A percentile compares a stretch with the other conserved stretches of the same genome.
Conservation (phyloP, 176 grass and related monocot genomes). For the Carex pumila region DNA sequence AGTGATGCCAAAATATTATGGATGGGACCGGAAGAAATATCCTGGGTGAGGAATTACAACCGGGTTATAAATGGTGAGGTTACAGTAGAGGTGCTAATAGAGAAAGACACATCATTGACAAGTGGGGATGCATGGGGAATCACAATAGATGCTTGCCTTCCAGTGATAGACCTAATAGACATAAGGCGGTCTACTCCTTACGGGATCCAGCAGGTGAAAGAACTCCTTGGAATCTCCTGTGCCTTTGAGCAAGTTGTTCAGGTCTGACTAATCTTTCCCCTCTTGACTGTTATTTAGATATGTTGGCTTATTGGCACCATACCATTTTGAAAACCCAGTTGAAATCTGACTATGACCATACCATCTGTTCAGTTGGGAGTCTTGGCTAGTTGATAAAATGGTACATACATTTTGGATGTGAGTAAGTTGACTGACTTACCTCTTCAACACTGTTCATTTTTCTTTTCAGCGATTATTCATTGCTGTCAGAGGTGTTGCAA, state of each 20-base stretch:
- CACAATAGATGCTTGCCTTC: constrained; percentile 84
- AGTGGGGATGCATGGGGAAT: constrained; percentile 82
- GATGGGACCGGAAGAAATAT: constrained; percentile 59
- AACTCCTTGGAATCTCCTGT: constrained; percentile 91
- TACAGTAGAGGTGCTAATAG: constrained; percentile 66
- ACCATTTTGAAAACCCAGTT: constrained; percentile 12
- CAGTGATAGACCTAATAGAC: constrained; percentile 76
- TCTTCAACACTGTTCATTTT: constrained; percentile 17
- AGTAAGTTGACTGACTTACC: not conserved
- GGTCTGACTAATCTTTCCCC: constrained; percentile 31
- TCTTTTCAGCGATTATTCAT: constrained; percentile 66
- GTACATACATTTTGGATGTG: not conserved
- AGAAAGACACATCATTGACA: constrained; percentile 42
- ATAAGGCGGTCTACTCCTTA: constrained; percentile 68
- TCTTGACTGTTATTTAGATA: not conserved
- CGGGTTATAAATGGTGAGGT: constrained; percentile 60
- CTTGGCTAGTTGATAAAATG: not conserved
- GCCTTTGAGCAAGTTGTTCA: constrained; percentile 93
- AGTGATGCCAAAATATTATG: constrained; percentile 72
- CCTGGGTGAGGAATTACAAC: constrained; percentile 51
- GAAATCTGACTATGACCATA: not conserved
- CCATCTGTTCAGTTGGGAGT: constrained; percentile 6
- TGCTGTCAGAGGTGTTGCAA: constrained; percentile 59
- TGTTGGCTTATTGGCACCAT: constrained; percentile 7
- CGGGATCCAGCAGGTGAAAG: constrained; percentile 69